phyloP scores from a whole-genome alignment of 2,329 filamentous ascomycete species.

The Lithohypha guttulata region DNA sequence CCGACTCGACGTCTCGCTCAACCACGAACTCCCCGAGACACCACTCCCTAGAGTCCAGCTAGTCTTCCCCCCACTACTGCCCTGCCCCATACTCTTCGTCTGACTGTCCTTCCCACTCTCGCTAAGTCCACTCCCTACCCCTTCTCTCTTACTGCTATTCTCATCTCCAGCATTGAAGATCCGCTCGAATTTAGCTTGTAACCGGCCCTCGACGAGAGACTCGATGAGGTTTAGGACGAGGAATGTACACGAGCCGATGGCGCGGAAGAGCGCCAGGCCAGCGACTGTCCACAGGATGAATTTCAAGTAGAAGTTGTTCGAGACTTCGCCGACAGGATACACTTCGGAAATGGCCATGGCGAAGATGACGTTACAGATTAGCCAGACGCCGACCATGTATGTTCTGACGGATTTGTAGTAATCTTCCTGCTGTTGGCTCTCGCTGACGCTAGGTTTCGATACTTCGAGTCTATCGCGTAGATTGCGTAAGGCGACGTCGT shows the following conservation, averaged over 20 bases:
- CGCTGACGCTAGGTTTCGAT: constrained; percentile 47
- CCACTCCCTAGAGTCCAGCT: constrained; percentile 4
- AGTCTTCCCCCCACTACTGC: constrained; percentile 7
- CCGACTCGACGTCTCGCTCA: constrained; percentile 5
- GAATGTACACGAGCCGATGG: constrained; percentile 70
- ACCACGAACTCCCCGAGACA: background rate
- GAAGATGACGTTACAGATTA: constrained; percentile 80
- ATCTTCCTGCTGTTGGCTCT: constrained; percentile 86
- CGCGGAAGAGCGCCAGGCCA: constrained; percentile 73
- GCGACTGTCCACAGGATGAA: constrained; percentile 94
- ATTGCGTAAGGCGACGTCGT: constrained; percentile 93
- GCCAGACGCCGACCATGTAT: constrained; percentile 95
- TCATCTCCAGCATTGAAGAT: constrained; percentile 21
- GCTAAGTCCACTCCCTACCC: constrained; percentile 13
- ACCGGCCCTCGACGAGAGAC: constrained; percentile 72
- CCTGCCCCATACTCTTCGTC: constrained; percentile 5
- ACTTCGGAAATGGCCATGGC: constrained; percentile 88
- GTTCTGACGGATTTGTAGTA: constrained; percentile 96
- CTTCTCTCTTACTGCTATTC: constrained; percentile 12
- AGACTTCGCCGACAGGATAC: constrained; percentile 61
- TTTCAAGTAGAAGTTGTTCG: constrained; percentile 77
- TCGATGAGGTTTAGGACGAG: constrained; percentile 75
- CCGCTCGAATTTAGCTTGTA: constrained; percentile 40
- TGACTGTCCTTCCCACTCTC: constrained; percentile 12
- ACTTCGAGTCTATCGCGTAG: constrained; percentile 88